These are phyloP conservation scores for Chenopodium formosanum DNA, from an alignment of 148 eudicot species.

Conservation along the genomic window DNA sequence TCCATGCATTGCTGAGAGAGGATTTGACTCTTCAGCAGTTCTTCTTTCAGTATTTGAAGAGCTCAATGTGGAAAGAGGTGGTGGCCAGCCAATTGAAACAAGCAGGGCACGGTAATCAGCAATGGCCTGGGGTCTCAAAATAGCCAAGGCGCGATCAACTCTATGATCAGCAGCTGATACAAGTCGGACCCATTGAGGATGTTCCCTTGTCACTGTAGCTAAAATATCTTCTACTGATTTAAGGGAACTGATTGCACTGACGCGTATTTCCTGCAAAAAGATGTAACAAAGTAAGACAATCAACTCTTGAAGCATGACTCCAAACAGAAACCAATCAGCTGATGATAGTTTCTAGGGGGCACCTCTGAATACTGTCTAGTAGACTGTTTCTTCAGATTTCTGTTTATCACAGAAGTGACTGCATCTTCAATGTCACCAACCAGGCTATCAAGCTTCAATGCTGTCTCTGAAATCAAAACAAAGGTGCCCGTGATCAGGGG, in stretches of 20 bases:
- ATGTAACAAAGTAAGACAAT: conserved; percentile 12
- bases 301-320: conserved; percentile 8
- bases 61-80: conserved; percentile 61
- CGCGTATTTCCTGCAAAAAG: conserved; percentile 51
- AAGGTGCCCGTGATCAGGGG: background rate
- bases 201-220: conserved; percentile 52
- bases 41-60: conserved; percentile 44
- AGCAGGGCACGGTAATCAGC: conserved; percentile 90
- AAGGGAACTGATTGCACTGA: conserved; percentile 60
- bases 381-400: conserved; percentile 45
- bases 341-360: conserved; percentile 14
- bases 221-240: conserved; percentile 63
- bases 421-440: conserved; percentile 96
- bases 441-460: conserved; percentile 74
- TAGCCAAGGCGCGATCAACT: conserved; percentile 82
- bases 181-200: conserved; percentile 78
- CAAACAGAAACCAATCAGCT: conserved; percentile 3
- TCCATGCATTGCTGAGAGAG: conserved; percentile 73
- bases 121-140: conserved; percentile 86
- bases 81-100: conserved; percentile 91
- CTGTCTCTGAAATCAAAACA: conserved; percentile 57
- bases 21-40: conserved; percentile 56
- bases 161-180: conserved; percentile 88
- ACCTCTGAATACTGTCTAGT: conserved; percentile 58
- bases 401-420: conserved; percentile 69